Conservation (phyloP, 2,329 filamentous ascomycete genomes). For the Colletotrichum euphorbiae region DNA sequence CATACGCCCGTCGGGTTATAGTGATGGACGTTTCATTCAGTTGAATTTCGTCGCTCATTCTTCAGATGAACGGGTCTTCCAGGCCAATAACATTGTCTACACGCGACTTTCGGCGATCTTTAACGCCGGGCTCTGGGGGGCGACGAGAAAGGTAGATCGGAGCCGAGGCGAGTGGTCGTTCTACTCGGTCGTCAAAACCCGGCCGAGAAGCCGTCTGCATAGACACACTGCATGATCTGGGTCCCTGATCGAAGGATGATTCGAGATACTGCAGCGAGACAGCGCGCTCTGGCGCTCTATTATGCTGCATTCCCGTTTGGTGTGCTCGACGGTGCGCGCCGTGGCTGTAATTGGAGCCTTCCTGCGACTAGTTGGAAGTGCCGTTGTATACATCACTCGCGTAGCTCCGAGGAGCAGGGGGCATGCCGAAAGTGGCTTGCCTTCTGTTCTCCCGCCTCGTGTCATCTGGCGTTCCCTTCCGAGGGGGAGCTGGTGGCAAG, state of each 20-base stretch:
- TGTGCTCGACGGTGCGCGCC: constrained; percentile 4
- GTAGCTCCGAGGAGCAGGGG: constrained; percentile 53
- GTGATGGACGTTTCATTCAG: too few relatives aligned
- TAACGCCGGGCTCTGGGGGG: neutral
- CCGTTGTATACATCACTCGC: constrained; percentile 40
- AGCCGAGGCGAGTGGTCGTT: constrained; percentile 29
- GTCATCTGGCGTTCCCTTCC: constrained; percentile 68
- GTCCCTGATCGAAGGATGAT: constrained; percentile 15
- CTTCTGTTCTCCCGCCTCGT: constrained; percentile 63
- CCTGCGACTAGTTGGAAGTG: constrained; percentile 38
- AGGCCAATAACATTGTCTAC: constrained; percentile 24
- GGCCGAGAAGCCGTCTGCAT: constrained; percentile 29
- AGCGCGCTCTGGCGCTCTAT: constrained; percentile 15
- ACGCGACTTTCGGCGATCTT: constrained; percentile 5
- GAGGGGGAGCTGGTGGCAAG: constrained; percentile 70
- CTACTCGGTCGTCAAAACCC: constrained; percentile 5
- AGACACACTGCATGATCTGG: constrained; percentile 17
- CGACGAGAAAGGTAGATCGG: constrained; percentile 28
- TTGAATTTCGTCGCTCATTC: neutral
- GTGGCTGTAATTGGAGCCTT: constrained; percentile 19
- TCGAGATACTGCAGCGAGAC: constrained; percentile 16
- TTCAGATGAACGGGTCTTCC: constrained; percentile 36
- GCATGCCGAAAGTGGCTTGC: constrained; percentile 64
- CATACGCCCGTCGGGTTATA: neutral
- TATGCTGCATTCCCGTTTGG: constrained; percentile 13